These are phyloP conservation scores for Pichia norvegensis DNA, from an alignment of 1,139 yeast species.

Conservation along the genomic window DNA sequence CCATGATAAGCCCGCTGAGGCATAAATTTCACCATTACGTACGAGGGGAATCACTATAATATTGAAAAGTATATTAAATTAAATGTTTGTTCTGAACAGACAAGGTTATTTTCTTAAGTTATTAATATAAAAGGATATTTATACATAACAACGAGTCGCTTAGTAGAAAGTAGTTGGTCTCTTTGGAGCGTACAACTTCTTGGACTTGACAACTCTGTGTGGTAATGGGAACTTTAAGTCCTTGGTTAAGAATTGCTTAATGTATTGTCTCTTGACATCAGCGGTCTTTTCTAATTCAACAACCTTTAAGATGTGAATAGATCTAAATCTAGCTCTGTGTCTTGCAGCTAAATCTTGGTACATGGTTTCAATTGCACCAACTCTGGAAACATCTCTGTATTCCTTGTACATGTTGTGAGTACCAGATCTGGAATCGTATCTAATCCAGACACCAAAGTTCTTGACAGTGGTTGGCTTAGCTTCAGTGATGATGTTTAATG, in stretches of 20 bases:
- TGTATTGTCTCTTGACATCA: slow-evolving; percentile 99
- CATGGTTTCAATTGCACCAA: slow-evolving; percentile 97
- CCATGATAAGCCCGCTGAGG: not conserved
- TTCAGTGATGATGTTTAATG: slow-evolving; percentile 87
- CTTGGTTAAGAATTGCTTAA: slow-evolving; percentile 92
- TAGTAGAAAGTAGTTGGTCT: slow-evolving; percentile 97
- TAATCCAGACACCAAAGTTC: slow-evolving; percentile 99
- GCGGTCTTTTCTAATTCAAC: slow-evolving; percentile 97
- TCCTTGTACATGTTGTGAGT: slow-evolving; percentile 99
- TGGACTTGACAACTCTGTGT: slow-evolving; percentile 94
- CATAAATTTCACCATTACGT: not conserved
- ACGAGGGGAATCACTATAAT: no score
- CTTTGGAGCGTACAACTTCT: slow-evolving; percentile 81
- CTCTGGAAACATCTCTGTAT: slow-evolving; percentile 99
- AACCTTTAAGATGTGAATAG: slow-evolving; percentile 96
- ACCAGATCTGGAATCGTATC: slow-evolving; percentile 99
- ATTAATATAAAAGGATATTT: slow-evolving; percentile 14
- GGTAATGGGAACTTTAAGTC: slow-evolving; percentile 99
- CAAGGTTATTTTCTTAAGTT: slow-evolving; percentile 15
- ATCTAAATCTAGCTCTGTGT: slow-evolving; percentile 99
- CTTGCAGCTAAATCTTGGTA: slow-evolving; percentile 99
- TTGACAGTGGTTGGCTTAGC: slow-evolving; percentile 98
- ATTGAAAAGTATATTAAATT: not conserved
- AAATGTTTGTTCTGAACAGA: slow-evolving; percentile 6
- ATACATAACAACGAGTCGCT: slow-evolving; percentile 21